These are phyloP conservation scores for Aureobasidium lini DNA, from an alignment of 2,329 filamentous ascomycete species.

Conservation along the genomic window DNA sequence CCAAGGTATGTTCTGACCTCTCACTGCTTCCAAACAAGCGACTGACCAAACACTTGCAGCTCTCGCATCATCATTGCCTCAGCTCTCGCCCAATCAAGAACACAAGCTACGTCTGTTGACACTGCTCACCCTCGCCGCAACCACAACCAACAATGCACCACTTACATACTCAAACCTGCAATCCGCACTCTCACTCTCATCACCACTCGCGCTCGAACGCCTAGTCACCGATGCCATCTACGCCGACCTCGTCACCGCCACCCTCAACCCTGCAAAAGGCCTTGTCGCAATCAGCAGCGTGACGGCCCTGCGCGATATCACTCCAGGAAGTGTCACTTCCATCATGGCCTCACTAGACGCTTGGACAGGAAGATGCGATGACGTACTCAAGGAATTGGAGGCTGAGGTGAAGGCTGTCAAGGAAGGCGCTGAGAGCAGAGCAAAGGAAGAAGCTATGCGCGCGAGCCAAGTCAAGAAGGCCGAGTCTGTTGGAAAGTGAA, in stretches of 20 bases:
- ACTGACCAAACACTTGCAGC: slow-evolving; percentile 25
- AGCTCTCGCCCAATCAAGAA: slow-evolving; percentile 63
- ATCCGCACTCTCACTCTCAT: slow-evolving; percentile 57
- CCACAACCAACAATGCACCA: slow-evolving; percentile 38
- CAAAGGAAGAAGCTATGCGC: slow-evolving; percentile 36
- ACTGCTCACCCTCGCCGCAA: slow-evolving; percentile 68
- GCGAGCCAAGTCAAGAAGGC: slow-evolving; percentile 32
- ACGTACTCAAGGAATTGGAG: slow-evolving; percentile 68
- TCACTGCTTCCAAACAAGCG: slow-evolving; percentile 24
- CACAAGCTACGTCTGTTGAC: slow-evolving; percentile 88
- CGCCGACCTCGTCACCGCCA: slow-evolving; percentile 70
- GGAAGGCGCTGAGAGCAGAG: slow-evolving; percentile 31
- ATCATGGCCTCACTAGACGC: slow-evolving; percentile 61
- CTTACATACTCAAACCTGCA: slow-evolving; percentile 69
- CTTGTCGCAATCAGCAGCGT: slow-evolving; percentile 72
- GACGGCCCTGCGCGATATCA: slow-evolving; percentile 77
- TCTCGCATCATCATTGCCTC: slow-evolving; percentile 52
- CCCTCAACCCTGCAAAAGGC: slow-evolving; percentile 70
- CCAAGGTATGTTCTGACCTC: slow-evolving; percentile 39
- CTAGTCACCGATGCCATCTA: slow-evolving; percentile 85
- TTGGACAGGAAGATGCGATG: slow-evolving; percentile 74
- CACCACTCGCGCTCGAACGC: slow-evolving; percentile 67
- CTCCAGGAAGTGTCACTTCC: slow-evolving; percentile 60
- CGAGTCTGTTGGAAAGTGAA: slow-evolving; percentile 17
- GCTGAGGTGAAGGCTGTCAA: slow-evolving; percentile 63